Conservation (phyloP, 2,329 filamentous ascomycete species). For the Bipolaris sorokiniana region DNA sequence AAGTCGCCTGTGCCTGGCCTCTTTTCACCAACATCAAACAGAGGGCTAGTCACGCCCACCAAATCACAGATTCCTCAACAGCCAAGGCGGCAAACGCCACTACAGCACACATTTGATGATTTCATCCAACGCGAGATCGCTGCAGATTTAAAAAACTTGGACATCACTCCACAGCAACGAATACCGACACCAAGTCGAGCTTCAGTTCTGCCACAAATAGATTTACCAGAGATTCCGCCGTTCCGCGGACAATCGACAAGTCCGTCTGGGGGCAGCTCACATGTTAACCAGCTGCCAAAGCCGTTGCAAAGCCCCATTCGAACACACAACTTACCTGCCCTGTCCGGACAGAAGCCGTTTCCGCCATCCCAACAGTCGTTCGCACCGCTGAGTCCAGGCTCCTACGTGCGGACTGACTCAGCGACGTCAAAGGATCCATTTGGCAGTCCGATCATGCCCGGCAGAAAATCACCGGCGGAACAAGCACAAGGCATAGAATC, state of each 20-base stretch:
- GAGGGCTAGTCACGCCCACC: slow-evolving; percentile 38
- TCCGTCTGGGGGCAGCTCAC: slow-evolving; percentile 12
- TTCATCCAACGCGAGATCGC: slow-evolving; percentile 58
- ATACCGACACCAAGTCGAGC: slow-evolving; percentile 43
- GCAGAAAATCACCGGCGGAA: slow-evolving; percentile 19
- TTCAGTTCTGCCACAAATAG: slow-evolving; percentile 40
- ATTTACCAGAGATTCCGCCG: slow-evolving; percentile 45
- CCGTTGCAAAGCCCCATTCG: slow-evolving; percentile 30
- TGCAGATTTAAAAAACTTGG: slow-evolving; percentile 49
- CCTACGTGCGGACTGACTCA: slow-evolving; percentile 28
- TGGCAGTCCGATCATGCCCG: slow-evolving; percentile 28
- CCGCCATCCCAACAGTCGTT: slow-evolving; percentile 33
- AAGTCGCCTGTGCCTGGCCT: slow-evolving; percentile 42
- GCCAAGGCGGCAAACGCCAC: slow-evolving; percentile 41
- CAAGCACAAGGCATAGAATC: slow-evolving; percentile 5
- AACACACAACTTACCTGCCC: slow-evolving; percentile 28
- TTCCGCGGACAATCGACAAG: slow-evolving; percentile 35
- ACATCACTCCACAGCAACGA: slow-evolving; percentile 40
- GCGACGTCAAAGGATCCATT: slow-evolving; percentile 40
- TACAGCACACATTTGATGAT: slow-evolving; percentile 51
- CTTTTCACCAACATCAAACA: slow-evolving; percentile 41
- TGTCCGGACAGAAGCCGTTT: slow-evolving; percentile 35
- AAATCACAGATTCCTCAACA: slow-evolving; percentile 44
- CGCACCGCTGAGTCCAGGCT: slow-evolving; percentile 23
- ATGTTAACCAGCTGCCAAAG: slow-evolving; percentile 25